These are phyloP conservation scores for Xylariales sp. DNA, from an alignment of 2,329 filamentous ascomycete species.

Conservation along the genomic window DNA sequence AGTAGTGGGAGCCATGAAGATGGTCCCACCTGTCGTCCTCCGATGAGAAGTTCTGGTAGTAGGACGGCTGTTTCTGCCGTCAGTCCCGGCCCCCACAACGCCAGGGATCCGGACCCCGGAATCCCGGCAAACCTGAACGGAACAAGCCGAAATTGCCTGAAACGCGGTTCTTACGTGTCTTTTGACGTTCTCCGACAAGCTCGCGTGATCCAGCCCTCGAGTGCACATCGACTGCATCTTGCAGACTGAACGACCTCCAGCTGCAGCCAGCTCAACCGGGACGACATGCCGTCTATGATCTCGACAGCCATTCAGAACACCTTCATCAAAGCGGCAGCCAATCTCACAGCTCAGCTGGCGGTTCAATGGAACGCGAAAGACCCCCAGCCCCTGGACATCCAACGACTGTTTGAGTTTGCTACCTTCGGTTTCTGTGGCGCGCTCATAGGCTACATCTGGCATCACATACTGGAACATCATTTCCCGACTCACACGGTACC, in stretches of 20 bases:
- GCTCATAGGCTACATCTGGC: conserved; percentile 31
- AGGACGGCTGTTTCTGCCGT: too few species aligned
- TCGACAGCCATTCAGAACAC: conserved; percentile 11
- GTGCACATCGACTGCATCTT: neutral
- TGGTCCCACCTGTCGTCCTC: too few species aligned
- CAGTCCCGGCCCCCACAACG: neutral
- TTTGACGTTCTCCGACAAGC: neutral
- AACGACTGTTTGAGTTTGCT: conserved; percentile 32
- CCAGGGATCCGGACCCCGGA: neutral
- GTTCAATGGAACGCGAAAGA: conserved; percentile 9
- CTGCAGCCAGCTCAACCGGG: neutral
- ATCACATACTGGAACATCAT: conserved; percentile 29
- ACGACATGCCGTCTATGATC: conserved; percentile 13
- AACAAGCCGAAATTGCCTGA: conserved; percentile 7
- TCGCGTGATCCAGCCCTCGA: conserved; percentile 1
- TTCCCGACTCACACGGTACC: conserved; percentile 25
- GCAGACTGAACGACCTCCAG: neutral
- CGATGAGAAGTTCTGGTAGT: too few species aligned
- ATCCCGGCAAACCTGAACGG: conserved; percentile 1
- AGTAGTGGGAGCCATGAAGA: too few species aligned
- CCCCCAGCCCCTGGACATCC: conserved; percentile 21
- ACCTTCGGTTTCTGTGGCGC: conserved; percentile 30
- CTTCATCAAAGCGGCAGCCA: conserved; percentile 12
- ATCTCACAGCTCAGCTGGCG: conserved; percentile 13
- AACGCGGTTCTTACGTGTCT: conserved; percentile 6